Evolutionary conservation across 192 early-diverging fungal genomes (phyloP).

Genomic region (Polychytrium aggregatum): DNA sequence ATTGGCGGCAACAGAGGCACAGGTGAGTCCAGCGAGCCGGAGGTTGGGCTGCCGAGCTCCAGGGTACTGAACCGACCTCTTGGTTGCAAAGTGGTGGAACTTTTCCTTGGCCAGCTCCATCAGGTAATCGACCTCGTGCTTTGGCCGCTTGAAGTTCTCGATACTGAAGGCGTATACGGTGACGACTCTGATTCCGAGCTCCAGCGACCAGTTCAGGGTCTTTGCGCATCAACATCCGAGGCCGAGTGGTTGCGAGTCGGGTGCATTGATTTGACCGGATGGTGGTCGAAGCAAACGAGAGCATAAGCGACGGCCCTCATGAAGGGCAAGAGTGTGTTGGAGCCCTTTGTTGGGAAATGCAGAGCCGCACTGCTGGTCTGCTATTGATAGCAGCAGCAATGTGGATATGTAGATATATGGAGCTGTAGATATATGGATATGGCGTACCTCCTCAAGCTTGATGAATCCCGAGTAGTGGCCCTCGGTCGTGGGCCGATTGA

Average conservation of each 20-base stretch:
- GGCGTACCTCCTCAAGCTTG: conserved; percentile 60
- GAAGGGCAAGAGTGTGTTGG: too few relatives aligned
- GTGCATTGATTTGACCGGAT: conserved; percentile 2
- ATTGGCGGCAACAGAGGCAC: too few relatives aligned
- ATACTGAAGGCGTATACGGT: conserved; percentile 97
- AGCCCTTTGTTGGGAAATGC: too few relatives aligned
- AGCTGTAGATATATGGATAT: too few relatives aligned
- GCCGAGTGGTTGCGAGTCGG: not conserved
- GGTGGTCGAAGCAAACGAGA: not conserved
- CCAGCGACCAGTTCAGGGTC: conserved; percentile 78
- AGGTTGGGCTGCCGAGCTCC: too few relatives aligned
- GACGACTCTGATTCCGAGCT: conserved; percentile 72
- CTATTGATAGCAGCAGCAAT: too few relatives aligned
- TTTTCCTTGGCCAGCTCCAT: conserved; percentile 73
- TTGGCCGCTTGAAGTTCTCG: conserved; percentile 88
- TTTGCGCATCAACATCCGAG: conserved; percentile 19
- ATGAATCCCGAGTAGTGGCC: conserved; percentile 78
- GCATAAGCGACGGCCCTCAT: too few relatives aligned
- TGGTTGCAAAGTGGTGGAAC: conserved; percentile 60
- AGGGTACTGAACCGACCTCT: conserved; percentile 53
- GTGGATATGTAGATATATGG: too few relatives aligned
- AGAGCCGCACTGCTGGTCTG: too few relatives aligned
- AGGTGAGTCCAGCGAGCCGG: too few relatives aligned
- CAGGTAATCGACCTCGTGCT: conserved; percentile 71
- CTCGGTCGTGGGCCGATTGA: conserved; percentile 33